Conservation (phyloP, 169 alveolate species). For the Perkinsus olseni region DNA sequence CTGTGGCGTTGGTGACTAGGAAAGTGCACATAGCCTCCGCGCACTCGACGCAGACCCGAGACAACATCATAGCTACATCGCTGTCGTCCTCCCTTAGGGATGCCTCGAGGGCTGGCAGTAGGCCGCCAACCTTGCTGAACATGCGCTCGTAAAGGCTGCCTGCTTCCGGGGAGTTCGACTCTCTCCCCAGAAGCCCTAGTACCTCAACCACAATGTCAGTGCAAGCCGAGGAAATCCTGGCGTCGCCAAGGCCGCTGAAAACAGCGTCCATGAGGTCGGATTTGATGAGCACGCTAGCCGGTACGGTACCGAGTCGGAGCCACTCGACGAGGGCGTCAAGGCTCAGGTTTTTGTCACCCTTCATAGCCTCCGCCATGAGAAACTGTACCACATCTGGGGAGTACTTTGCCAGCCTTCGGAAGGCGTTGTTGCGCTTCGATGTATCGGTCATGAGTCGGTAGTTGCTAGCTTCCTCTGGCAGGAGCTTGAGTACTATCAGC, state of each 20-base stretch:
- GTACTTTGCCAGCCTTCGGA: not conserved
- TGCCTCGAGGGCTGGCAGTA: not conserved
- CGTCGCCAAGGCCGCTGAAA: not conserved
- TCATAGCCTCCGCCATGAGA: not conserved
- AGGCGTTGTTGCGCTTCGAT: not conserved
- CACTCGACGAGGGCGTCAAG: not conserved
- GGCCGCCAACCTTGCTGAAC: not conserved
- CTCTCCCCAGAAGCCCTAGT: not conserved
- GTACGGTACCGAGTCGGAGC: not conserved
- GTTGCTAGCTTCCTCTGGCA: not conserved
- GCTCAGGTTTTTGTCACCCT: not conserved
- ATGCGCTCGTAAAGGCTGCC: not conserved
- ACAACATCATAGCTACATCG: not conserved
- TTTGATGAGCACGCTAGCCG: not conserved
- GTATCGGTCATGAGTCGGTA: not conserved
- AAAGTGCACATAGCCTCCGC: not conserved
- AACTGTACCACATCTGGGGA: not conserved
- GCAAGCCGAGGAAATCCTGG: not conserved
- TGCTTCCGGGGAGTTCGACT: not conserved
- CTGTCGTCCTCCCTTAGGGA: not conserved
- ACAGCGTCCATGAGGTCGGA: not conserved
- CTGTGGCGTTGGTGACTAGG: not conserved
- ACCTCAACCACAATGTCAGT: not conserved
- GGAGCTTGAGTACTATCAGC: not conserved
- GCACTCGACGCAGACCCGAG: not conserved